phyloP scores from a whole-genome alignment of 345 rosid species.

The Salix purpurea region DNA sequence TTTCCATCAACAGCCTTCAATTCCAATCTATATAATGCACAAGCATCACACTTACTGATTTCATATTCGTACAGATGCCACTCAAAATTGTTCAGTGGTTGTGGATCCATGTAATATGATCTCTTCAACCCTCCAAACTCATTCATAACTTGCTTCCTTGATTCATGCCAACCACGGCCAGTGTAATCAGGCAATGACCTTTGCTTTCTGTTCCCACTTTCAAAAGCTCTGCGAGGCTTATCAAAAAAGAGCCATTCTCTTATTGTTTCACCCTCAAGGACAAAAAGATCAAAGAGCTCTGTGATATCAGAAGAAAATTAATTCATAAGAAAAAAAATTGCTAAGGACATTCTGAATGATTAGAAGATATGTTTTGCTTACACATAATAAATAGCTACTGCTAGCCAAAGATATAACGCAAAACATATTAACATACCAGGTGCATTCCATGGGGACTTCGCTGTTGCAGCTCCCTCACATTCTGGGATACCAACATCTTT shows the following conservation, averaged over 20 bases:
- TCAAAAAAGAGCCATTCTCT: constrained; percentile 99
- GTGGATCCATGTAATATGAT: constrained; percentile 99
- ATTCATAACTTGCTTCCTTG: constrained; percentile 92
- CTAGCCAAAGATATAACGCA: constrained; percentile 6
- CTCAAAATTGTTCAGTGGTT: constrained; percentile 79
- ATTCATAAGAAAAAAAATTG: constrained; percentile 5
- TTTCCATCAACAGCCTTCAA: constrained; percentile 91
- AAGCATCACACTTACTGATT: constrained; percentile 85
- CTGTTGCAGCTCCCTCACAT: constrained; percentile 99
- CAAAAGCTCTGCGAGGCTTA: constrained; percentile 94
- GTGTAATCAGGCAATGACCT: constrained; percentile 95
- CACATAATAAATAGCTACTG: neutral
- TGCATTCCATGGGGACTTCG: constrained; percentile 99
- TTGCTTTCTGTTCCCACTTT: constrained; percentile 96
- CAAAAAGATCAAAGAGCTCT: constrained; percentile 91
- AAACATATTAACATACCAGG: constrained; percentile 52
- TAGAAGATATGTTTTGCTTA: neutral
- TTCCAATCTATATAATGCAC: constrained; percentile 93
- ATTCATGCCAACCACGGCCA: constrained; percentile 99
- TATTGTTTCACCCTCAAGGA: constrained; percentile 80
- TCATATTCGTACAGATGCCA: constrained; percentile 99
- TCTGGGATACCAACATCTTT: constrained; percentile 94
- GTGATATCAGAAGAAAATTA: constrained; percentile 29
- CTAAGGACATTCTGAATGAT: neutral
- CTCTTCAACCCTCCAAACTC: constrained; percentile 90